A percentile compares a stretch with the other conserved stretches of the same genome.
Evolutionary conservation across 805 yeast species (phyloP).

Genomic region (Clavispora santaluciae): DNA sequence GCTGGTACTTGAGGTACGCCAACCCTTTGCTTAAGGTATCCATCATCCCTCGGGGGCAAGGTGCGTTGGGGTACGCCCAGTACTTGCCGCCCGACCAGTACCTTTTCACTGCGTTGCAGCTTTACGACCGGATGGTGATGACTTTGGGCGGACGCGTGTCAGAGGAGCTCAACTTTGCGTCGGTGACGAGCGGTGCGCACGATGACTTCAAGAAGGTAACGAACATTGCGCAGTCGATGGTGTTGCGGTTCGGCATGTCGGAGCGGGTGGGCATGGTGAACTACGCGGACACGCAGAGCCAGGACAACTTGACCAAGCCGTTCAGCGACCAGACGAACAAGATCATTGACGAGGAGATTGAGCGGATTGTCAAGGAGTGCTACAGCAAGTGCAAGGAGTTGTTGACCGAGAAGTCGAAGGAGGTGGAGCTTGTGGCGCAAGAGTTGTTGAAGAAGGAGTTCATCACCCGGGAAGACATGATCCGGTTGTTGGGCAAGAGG

Average conservation of each 20-base stretch:
- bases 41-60: conserved; percentile 90
- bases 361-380: conserved; percentile 60
- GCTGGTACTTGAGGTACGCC: conserved; percentile 85
- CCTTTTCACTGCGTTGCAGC: conserved; percentile 69
- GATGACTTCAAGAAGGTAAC: conserved; percentile 93
- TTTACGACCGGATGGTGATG: conserved; percentile 85
- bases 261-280: conserved; percentile 65
- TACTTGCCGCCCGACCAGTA: conserved; percentile 88
- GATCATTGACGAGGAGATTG: conserved; percentile 65
- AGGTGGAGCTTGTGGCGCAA: conserved; percentile 82
- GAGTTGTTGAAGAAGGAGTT: conserved; percentile 83
- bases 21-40: conserved; percentile 92
- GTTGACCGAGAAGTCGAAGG: conserved; percentile 63
- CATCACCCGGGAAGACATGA: conserved; percentile 90
- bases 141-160: conserved; percentile 89
- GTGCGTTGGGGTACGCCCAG: conserved; percentile 95
- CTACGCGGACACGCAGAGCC: conserved; percentile 44
- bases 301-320: conserved; percentile 52
- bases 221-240: conserved; percentile 85
- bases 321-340: conserved; percentile 70
- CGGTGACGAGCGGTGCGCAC: conserved; percentile 88
- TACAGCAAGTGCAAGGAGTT: conserved; percentile 55
- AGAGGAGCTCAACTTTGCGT: conserved; percentile 81
- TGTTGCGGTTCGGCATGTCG: conserved; percentile 85
- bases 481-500: conserved; percentile 79